phyloP scores from a whole-genome alignment of 352 stramenopile species.

The Pythium dissimile region DNA sequence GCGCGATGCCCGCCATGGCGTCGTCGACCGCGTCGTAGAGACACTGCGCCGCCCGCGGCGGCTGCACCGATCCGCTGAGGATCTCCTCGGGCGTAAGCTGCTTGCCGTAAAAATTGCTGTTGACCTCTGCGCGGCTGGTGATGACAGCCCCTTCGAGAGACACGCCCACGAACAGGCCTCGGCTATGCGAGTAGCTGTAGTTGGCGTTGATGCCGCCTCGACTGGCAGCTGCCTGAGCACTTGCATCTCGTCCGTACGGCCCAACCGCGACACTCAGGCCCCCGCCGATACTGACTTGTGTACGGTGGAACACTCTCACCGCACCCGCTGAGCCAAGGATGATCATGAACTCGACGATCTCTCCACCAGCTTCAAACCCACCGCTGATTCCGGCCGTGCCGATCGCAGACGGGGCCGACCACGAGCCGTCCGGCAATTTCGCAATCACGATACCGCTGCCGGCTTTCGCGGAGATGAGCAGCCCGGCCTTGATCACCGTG shows the following conservation, averaged over 20 bases:
- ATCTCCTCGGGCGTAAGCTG: slow-evolving; percentile 78
- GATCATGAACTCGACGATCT: slow-evolving; percentile 95
- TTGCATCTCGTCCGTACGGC: slow-evolving; percentile 83
- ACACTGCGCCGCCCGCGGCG: slow-evolving; percentile 59
- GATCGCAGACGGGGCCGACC: slow-evolving; percentile 92
- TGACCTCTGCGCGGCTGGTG: slow-evolving; percentile 87
- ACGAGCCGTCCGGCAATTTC: slow-evolving; percentile 78
- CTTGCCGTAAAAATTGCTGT: slow-evolving; percentile 94
- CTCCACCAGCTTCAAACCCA: slow-evolving; percentile 86
- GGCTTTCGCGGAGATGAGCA: slow-evolving; percentile 82
- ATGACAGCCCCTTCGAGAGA: slow-evolving; percentile 93
- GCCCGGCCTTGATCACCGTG: slow-evolving; percentile 78
- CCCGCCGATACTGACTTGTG: slow-evolving; percentile 89
- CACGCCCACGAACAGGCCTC: slow-evolving; percentile 91
- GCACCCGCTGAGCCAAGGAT: slow-evolving; percentile 91
- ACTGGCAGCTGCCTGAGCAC: slow-evolving; percentile 77
- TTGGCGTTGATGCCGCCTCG: slow-evolving; percentile 83
- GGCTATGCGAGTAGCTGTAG: slow-evolving; percentile 93
- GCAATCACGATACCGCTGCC: slow-evolving; percentile 90
- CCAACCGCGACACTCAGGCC: slow-evolving; percentile 89
- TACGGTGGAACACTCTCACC: slow-evolving; percentile 89
- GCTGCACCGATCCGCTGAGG: slow-evolving; percentile 51
- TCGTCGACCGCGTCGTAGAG: slow-evolving; percentile 76
- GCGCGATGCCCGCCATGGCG: slow-evolving; percentile 65
- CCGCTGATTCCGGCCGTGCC: slow-evolving; percentile 86